Conservation (phyloP, 345 rosid genomes). For the Eucalyptus caleyi region DNA sequence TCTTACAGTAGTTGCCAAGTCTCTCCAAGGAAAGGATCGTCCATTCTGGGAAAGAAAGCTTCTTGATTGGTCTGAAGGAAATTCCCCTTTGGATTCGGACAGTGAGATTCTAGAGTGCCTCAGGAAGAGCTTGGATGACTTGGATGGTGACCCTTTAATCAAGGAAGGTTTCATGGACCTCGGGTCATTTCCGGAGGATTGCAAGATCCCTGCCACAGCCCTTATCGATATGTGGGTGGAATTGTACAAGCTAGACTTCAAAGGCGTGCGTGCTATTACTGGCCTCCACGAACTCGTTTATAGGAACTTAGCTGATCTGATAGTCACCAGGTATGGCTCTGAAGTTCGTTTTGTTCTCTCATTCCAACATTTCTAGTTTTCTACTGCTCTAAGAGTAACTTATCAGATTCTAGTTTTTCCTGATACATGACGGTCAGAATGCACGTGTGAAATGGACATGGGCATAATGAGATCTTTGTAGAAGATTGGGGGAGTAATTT, state of each 20-base stretch:
- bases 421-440: too few species aligned
- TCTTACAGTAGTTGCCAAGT: not conserved
- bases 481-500: accelerated
- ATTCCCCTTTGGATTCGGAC: constrained; percentile 1
- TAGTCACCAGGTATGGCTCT: constrained; percentile 16
- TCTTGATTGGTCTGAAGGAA: constrained; percentile 7
- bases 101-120: constrained; percentile 21
- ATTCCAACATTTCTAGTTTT: too few species aligned
- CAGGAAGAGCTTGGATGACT: constrained; percentile 25
- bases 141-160: not conserved
- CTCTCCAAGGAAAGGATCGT: not conserved
- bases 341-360: not conserved
- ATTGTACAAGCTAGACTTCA: constrained; percentile 12
- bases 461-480: too few species aligned
- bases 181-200: constrained; percentile 48
- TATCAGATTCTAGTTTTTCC: too few species aligned
- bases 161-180: constrained; percentile 48
- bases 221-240: constrained; percentile 49
- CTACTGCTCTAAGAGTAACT: too few species aligned
- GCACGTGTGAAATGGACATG: too few species aligned
- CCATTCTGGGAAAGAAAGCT: not conserved
- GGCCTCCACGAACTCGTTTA: constrained; percentile 24
- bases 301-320: constrained; percentile 15
- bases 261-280: constrained; percentile 4
- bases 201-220: constrained; percentile 24